A percentile compares a stretch with the other conserved stretches of the same genome.
Evolutionary conservation across 768 basidiomycete genomes (phyloP).

Genomic region (Amanita pallidorosea): DNA sequence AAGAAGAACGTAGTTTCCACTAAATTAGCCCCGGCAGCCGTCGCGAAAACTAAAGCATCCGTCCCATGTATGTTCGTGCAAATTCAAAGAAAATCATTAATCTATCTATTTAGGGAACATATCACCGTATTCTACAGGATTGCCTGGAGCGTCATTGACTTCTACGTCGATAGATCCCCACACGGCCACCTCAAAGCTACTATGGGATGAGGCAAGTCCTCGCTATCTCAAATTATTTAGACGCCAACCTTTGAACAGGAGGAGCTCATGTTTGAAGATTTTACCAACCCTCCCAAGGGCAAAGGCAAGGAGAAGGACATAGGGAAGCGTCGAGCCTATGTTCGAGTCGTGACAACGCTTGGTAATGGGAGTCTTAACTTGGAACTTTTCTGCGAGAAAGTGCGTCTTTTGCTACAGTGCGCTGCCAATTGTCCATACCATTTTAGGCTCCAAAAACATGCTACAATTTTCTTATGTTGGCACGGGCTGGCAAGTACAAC

Average conservation of each 20-base stretch:
- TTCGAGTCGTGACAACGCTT: conserved; percentile 87
- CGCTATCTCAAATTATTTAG: not conserved
- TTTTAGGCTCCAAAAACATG: conserved; percentile 93
- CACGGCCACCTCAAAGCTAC: conserved; percentile 55
- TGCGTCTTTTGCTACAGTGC: conserved; percentile 13
- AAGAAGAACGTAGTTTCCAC: conserved; percentile 19
- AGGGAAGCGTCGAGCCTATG: conserved; percentile 86
- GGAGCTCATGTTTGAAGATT: conserved; percentile 96
- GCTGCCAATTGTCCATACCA: not conserved
- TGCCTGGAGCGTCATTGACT: conserved; percentile 87
- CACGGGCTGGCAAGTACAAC: conserved; percentile 84
- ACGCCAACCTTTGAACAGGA: conserved; percentile 35
- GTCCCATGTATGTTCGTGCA: conserved; percentile 48
- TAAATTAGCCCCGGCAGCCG: conserved; percentile 20
- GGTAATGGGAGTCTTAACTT: conserved; percentile 79
- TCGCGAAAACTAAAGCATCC: conserved; percentile 37
- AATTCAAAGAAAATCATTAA: not conserved
- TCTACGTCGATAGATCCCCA: conserved; percentile 84
- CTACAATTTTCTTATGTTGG: conserved; percentile 96
- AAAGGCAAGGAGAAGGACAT: conserved; percentile 93
- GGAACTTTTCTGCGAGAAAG: conserved; percentile 86
- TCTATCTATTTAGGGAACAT: conserved; percentile 54
- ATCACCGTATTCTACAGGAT: conserved; percentile 85
- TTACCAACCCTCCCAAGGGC: conserved; percentile 68
- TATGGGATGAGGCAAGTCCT: conserved; percentile 81